phyloP scores from a whole-genome alignment of 2,329 filamentous ascomycete species.

The Bimuria novae-zelandiae region DNA sequence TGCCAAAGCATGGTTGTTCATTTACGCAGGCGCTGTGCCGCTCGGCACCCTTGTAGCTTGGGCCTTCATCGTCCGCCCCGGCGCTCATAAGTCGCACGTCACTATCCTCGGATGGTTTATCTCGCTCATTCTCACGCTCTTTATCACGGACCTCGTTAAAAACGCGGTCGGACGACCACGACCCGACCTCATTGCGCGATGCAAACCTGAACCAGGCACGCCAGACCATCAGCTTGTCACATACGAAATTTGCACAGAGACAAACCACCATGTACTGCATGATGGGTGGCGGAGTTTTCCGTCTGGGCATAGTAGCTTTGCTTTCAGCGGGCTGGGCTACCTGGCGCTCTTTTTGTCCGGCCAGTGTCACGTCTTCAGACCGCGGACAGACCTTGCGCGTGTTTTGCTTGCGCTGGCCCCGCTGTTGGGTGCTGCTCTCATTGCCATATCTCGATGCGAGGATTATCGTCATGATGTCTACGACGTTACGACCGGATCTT shows the following conservation, averaged over 20 bases:
- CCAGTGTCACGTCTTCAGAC: conserved; percentile 63
- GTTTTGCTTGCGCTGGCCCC: conserved; percentile 61
- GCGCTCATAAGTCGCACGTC: conserved; percentile 80
- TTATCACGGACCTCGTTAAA: conserved; percentile 87
- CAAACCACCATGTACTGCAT: conserved; percentile 69
- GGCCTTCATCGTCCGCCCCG: conserved; percentile 65
- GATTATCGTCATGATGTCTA: conserved; percentile 69
- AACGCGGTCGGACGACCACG: conserved; percentile 82
- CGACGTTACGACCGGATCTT: conserved; percentile 61
- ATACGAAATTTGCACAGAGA: conserved; percentile 74
- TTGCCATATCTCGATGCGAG: conserved; percentile 65
- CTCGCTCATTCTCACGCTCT: conserved; percentile 71
- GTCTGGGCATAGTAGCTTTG: conserved; percentile 77
- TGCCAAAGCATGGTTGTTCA: conserved; percentile 69
- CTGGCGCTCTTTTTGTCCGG: conserved; percentile 71
- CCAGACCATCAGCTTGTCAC: conserved; percentile 61
- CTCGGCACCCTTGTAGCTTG: conserved; percentile 68
- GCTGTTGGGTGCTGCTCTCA: conserved; percentile 61
- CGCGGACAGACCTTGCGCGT: conserved; percentile 60
- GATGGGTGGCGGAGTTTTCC: conserved; percentile 87
- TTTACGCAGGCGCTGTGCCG: conserved; percentile 77
- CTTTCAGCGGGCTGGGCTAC: conserved; percentile 79
- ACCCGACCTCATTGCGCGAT: conserved; percentile 87
- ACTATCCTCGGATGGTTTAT: conserved; percentile 81
- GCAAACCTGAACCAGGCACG: conserved; percentile 68